Evolutionary conservation across 805 yeast genomes (phyloP).

Genomic region (Zygosaccharomyces bailii): DNA sequence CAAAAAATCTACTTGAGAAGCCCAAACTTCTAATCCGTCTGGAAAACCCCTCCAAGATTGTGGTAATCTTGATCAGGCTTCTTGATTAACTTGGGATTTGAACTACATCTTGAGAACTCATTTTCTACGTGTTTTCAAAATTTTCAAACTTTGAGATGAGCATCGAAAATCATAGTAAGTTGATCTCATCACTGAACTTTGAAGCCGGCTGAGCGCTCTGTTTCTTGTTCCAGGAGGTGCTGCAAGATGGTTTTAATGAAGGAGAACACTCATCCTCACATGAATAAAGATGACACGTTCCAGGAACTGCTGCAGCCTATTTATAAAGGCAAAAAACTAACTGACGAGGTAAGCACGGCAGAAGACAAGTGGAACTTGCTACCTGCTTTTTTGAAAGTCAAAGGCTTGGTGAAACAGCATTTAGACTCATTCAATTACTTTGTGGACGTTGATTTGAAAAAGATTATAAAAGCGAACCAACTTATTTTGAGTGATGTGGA

Average conservation of each 20-base stretch:
- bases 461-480: slow-evolving; percentile 89
- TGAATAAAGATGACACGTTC: slow-evolving; percentile 54
- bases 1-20: background rate
- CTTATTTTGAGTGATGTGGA: slow-evolving; percentile 88
- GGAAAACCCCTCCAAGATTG: background rate
- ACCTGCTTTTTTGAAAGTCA: slow-evolving; percentile 93
- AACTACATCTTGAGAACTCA: slow-evolving; percentile 2
- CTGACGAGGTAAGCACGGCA: slow-evolving; percentile 87
- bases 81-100: too few relatives aligned
- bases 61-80: too few relatives aligned
- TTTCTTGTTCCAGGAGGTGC: background rate
- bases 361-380: slow-evolving; percentile 95
- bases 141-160: slow-evolving; percentile 5
- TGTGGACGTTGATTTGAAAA: slow-evolving; percentile 88
- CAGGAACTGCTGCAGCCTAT: slow-evolving; percentile 73
- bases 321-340: slow-evolving; percentile 79
- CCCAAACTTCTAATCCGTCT: background rate
- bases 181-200: background rate
- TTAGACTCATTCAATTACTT: slow-evolving; percentile 97
- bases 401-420: slow-evolving; percentile 96
- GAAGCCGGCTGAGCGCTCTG: background rate
- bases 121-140: slow-evolving; percentile 2
- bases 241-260: slow-evolving; percentile 12
- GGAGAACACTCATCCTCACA: slow-evolving; percentile 9
- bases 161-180: slow-evolving; percentile 1